These are phyloP conservation scores for Abelmoschus esculentus DNA, from an alignment of 345 rosid genomes.

Conservation along the genomic window DNA sequence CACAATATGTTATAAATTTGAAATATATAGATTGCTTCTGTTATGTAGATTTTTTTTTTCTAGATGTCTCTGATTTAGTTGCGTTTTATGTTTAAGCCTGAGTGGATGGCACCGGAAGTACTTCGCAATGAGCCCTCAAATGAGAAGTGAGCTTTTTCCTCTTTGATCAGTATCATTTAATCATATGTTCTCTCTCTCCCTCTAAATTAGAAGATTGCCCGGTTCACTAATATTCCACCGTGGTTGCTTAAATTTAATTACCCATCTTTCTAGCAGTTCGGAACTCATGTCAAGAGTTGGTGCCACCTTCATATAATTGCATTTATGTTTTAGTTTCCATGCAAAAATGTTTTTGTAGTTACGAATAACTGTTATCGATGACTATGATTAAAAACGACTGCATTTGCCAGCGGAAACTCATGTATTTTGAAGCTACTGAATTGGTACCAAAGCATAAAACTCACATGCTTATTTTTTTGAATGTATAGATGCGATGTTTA, in stretches of 20 bases:
- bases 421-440: neutral
- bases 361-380: neutral
- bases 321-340: neutral
- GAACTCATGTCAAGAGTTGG: neutral
- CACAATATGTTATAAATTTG: neutral
- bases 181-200: conserved; percentile 8
- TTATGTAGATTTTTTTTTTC: conserved; percentile 16
- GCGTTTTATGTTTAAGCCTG: conserved; percentile 53
- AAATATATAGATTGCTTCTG: neutral
- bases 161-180: conserved; percentile 23
- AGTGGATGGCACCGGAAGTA: conserved; percentile 77
- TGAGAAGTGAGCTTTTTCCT: conserved; percentile 67
- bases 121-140: conserved; percentile 60
- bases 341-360: neutral
- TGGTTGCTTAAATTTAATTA: neutral
- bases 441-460: no score
- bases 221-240: neutral
- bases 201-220: neutral
- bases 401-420: neutral
- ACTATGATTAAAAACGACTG: neutral
- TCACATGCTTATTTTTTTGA: neutral
- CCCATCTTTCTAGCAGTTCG: neutral
- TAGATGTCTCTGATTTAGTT: conserved; percentile 20
- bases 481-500: conserved; percentile 83
- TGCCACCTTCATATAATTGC: neutral